Base-by-base conservation (phyloP, 1,284 basidiomycete species). In the Fomitopsis betulina region DNA sequence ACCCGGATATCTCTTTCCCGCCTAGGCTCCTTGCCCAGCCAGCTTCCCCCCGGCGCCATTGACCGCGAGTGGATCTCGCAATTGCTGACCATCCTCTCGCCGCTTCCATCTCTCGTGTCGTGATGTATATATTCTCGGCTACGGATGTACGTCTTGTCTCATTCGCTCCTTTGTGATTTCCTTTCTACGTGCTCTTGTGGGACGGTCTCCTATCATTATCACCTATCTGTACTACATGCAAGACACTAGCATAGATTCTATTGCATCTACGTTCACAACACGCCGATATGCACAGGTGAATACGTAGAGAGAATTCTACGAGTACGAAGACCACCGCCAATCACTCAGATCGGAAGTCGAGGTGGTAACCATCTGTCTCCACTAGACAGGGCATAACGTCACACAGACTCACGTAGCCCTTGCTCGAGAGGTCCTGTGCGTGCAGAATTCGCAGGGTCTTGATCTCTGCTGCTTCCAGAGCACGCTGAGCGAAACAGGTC, bases 1-100 rank as follows among this genome's bases (percentile, higher is more conserved):
- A 79, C 83, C 15, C 79, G 84, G 32, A 73, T 96, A 63, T 70
- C 74, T 21, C 66, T 78, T 61, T 67, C 68, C 57, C 62, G 64
- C 30, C 63, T 65, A 33, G 53, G 30, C 21, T 2, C 42, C 7
- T 5, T 66, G 62, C 54, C 61, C 60, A 58, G 45, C 42, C 57
- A 57, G 45, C 47, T 27, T 19, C 19, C 45, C 6, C 21, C 15
- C 1, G 54, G 37, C 13, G 9, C 10, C n/a, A 32, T 54, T 30
- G 54, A 57, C 42, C 33, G 53, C 39, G 56, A 35, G 12, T 54
- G 27, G 27, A 33, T 54, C 32, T 21, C 47, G 10, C 57, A 58
- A n/a, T 19, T 58, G 25, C 19, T 58, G 12, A 19, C 52, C 27
- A 35, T 58, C 45, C 33, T 53, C 13, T 32, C 50, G 3, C 56